Base-by-base conservation (phyloP, 768 basidiomycete genomes). In the Fistulinella prunicolor region DNA sequence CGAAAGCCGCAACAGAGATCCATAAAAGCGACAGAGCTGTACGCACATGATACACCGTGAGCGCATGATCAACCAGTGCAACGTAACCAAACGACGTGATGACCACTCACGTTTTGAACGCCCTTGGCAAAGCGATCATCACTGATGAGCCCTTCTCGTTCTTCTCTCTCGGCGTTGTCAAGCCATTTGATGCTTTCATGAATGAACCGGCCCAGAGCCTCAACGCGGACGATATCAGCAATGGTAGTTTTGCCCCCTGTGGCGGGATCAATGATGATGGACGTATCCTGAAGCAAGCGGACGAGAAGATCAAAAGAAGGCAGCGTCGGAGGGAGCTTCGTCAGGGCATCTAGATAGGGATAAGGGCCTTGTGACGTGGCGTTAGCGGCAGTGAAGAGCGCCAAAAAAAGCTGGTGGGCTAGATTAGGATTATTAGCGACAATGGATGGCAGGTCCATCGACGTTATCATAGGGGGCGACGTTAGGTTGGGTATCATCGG, bases 11-110 rank as follows among this genome's bases (percentile, higher is more conserved):
- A 89, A 76, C 40, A 91, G 73, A 0, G 86, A 83, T 50, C 70
- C 69, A 62, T 83, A 90, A 65, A 90, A 90, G 10, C 88, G 82
- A 64, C 85, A 89, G 26, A 89, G 73, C 86, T 89, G 55, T 0
- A 53, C 17, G 38, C 5, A 20, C 5, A 20, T 20, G 26, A 14
- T 46, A 41, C n/a, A n/a, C n/a, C 39, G 19, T 42, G 35, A 54
- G 50, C 44, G 3, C 13, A 36, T 12, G 55, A 38, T 52, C 37
- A 36, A n/a, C n/a, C 20, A 35, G 13, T 21, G 16, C 6, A 16
- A 34, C 38, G 24, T 29, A n/a, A 30, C 17, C 17, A 21, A 50
- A 35, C n/a, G 8, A 42, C 32, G 32, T 23, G 35, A 55, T 16
- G 36, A 19, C n/a, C 22, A 69, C 82, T 35, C 56, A 89, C 88